These are phyloP conservation scores for Gyrodon lividus DNA, from an alignment of 768 basidiomycete genomes.

Conservation along the genomic window DNA sequence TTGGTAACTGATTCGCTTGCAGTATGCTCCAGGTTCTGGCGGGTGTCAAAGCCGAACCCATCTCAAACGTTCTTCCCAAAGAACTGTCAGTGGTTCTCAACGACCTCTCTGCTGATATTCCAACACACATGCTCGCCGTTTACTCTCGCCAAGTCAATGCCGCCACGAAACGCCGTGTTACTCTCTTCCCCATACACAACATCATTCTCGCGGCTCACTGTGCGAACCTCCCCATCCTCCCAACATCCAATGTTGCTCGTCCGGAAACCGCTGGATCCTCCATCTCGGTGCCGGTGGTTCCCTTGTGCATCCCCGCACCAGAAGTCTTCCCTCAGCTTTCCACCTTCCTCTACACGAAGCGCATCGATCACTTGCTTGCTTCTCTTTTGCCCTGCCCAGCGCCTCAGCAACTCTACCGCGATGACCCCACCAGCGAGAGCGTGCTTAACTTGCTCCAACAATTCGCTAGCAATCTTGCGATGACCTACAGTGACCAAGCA, in stretches of 20 bases:
- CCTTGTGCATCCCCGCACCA: slow-evolving; percentile 68
- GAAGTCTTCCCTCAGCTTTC: slow-evolving; percentile 66
- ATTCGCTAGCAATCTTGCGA: slow-evolving; percentile 18
- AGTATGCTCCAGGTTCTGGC: slow-evolving; percentile 34
- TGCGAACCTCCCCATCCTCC: slow-evolving; percentile 27
- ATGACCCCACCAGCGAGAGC: slow-evolving; percentile 20
- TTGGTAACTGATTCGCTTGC: slow-evolving; percentile 9
- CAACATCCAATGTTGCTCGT: slow-evolving; percentile 11
- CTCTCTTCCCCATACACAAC: slow-evolving; percentile 37
- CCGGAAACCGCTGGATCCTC: slow-evolving; percentile 19
- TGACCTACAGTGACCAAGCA: slow-evolving; percentile 13
- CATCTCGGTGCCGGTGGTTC: slow-evolving; percentile 57
- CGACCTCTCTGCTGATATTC: slow-evolving; percentile 31
- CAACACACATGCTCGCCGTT: slow-evolving; percentile 33
- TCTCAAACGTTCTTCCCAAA: slow-evolving; percentile 26
- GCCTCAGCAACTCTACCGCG: slow-evolving; percentile 23
- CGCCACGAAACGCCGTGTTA: slow-evolving; percentile 29
- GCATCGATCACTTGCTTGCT: slow-evolving; percentile 54
- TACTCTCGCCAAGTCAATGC: slow-evolving; percentile 26
- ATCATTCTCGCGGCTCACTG: slow-evolving; percentile 34
- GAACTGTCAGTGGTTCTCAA: slow-evolving; percentile 27
- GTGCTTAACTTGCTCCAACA: slow-evolving; percentile 12
- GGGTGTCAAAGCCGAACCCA: slow-evolving; percentile 22
- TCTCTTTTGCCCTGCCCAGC: slow-evolving; percentile 54
- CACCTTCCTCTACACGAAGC: slow-evolving; percentile 67